Evolutionary conservation across 1,284 basidiomycete genomes (phyloP).

Genomic region (Irpex lacteus): DNA sequence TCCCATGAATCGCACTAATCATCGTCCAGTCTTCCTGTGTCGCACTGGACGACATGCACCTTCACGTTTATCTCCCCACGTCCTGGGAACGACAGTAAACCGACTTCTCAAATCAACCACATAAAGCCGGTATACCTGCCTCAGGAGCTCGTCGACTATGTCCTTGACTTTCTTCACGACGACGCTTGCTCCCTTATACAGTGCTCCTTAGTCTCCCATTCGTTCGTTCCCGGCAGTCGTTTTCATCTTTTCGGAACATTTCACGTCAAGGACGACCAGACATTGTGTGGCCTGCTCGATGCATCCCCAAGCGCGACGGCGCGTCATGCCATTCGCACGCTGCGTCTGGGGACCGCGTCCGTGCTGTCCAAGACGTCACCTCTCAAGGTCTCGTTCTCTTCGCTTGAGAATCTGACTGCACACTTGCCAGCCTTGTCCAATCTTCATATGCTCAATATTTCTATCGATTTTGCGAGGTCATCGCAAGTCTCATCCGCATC

Average conservation of each 20-base stretch:
- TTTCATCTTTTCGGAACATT: conserved; percentile 23
- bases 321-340: not conserved
- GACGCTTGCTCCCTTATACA: conserved; percentile 19
- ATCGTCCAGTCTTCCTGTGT: not conserved
- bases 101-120: not conserved
- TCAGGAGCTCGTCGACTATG: conserved; percentile 29
- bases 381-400: not conserved
- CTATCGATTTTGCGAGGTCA: not conserved
- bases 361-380: not conserved
- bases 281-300: not conserved
- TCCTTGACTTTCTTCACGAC: conserved; percentile 27
- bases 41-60: conserved; percentile 2
- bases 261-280: not conserved
- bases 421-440: not conserved
- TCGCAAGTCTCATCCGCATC: not conserved
- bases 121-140: conserved; percentile 17
- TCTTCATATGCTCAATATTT: conserved; percentile 1
- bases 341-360: conserved; percentile 1
- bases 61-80: not conserved
- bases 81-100: not conserved
- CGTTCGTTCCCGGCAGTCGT: conserved; percentile 26
- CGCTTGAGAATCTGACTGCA: not conserved
- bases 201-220: conserved; percentile 27
- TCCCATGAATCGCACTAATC: not conserved
- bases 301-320: not conserved